These are phyloP conservation scores for Stemphylium vesicarium DNA, from an alignment of 2,329 filamentous ascomycete species.

Conservation along the genomic window DNA sequence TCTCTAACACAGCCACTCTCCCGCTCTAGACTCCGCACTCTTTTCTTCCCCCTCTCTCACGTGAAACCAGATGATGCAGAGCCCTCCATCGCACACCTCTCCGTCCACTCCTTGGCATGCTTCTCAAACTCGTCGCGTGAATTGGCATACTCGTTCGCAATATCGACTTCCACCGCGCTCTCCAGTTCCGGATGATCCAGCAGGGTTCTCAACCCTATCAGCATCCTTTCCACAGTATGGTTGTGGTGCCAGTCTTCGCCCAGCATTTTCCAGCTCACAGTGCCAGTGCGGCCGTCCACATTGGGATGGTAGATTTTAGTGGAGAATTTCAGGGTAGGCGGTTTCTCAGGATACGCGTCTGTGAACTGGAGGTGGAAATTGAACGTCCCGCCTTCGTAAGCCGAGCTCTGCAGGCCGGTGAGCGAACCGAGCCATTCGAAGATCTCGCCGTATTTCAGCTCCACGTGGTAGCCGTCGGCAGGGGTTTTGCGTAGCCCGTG, in stretches of 20 bases:
- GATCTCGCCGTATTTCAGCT: conserved; percentile 1
- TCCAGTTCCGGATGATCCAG: conserved; percentile 7
- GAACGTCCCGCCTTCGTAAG: conserved; percentile 5
- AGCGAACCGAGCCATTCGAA: conserved; percentile 4
- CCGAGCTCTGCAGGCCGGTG: neutral
- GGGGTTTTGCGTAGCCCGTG: conserved; percentile 3
- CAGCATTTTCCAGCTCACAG: conserved; percentile 1
- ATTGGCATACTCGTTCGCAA: conserved; percentile 7
- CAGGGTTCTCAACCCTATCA: conserved; percentile 3
- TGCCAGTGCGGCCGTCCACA: neutral
- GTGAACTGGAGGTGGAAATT: conserved; percentile 6
- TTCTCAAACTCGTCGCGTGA: neutral
- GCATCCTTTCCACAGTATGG: neutral
- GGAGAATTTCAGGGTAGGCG: conserved; percentile 2
- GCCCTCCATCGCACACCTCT: neutral
- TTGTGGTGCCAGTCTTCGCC: conserved; percentile 1
- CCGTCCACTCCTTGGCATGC: conserved; percentile 4
- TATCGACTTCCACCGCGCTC: neutral
- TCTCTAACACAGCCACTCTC: no score
- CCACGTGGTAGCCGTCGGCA: neutral
- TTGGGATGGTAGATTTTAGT: conserved; percentile 11
- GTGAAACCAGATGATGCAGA: neutral
- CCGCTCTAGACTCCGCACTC: no score
- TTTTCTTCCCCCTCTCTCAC: neutral
- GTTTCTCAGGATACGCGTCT: conserved; percentile 1